These are phyloP conservation scores for Musa schizocarpa DNA, from an alignment of 176 grass and related monocot genomes.

Conservation along the genomic window DNA sequence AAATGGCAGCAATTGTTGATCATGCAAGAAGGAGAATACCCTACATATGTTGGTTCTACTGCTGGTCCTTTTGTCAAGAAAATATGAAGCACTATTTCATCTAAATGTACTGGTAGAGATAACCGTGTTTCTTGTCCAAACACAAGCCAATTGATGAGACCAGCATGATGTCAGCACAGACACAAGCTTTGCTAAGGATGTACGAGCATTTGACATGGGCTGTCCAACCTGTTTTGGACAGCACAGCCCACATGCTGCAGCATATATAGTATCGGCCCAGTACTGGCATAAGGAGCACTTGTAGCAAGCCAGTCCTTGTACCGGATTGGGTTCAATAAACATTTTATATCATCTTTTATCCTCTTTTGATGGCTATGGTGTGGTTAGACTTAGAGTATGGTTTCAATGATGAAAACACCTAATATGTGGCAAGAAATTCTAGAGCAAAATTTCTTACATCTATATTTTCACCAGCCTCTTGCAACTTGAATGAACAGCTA, in stretches of 20 bases:
- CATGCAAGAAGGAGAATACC: not conserved
- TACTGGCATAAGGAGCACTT: not conserved
- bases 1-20: not conserved
- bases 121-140: not conserved
- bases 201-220: not conserved
- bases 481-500: constrained; percentile 63
- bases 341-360: not conserved
- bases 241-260: not conserved
- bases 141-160: not conserved
- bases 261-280: not conserved
- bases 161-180: not conserved
- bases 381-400: not conserved
- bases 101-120: not conserved
- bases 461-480: constrained; percentile 49
- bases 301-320: not conserved
- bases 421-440: not conserved
- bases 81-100: not conserved
- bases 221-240: not conserved
- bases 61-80: not conserved
- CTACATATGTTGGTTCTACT: not conserved
- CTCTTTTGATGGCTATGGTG: not conserved
- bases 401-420: not conserved
- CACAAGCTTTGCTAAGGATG: not conserved
- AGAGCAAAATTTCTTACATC: constrained; percentile 44
- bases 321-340: not conserved